Base-by-base conservation (phyloP, 2,329 filamentous ascomycete species). In the Diaporthe eres region DNA sequence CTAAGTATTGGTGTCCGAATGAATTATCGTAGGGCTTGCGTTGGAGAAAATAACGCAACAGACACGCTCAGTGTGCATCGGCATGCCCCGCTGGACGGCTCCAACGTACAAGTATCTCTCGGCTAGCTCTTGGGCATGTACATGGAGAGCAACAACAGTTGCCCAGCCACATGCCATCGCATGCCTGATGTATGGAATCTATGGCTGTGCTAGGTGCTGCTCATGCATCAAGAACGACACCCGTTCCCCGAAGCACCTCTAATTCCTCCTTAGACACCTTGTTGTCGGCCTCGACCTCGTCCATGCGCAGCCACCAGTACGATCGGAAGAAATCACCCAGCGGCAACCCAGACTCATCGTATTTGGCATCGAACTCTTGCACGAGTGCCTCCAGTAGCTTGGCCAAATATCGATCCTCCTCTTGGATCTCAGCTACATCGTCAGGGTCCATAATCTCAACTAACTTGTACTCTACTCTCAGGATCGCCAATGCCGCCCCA, bases 281-380 rank as follows among this genome's bases (percentile, higher is more conserved):
- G 5, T 12, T 42, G 3, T 12, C 65, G 0, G n/a, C 47, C 2
- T 70, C 65, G 19, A 70, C 8, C 22, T 53, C 65, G 13, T 3
- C 47, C 65, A 70, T 70, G 3, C 65, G 65, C 8, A 3, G 4
- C 65, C 47, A 70, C 65, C 65, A 70, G 22, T 70, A 70, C 2
- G 47, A 19, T 13, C 19, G 9, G 47, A 70, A 70, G 34, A 70
- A 70, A 2, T 53, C 34, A 2, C 22, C 8, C n/a, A 70, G 12
- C 2, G 65, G n/a, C 53, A 42, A 7, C 47, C 47, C 15, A 42
- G 8, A 31, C 22, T 53, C 65, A 13, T 53, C 31, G 12, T 39
- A 70, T 4, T 55, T 70, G 65, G 28, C 8, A 3, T 70, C 65
- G 22, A 70, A 70, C 5, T 70, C 65, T 8, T 70, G 8, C 47